Evolutionary conservation across 2,329 filamentous ascomycete genomes (phyloP).

Genomic region (Dactylonectria estremocensis): DNA sequence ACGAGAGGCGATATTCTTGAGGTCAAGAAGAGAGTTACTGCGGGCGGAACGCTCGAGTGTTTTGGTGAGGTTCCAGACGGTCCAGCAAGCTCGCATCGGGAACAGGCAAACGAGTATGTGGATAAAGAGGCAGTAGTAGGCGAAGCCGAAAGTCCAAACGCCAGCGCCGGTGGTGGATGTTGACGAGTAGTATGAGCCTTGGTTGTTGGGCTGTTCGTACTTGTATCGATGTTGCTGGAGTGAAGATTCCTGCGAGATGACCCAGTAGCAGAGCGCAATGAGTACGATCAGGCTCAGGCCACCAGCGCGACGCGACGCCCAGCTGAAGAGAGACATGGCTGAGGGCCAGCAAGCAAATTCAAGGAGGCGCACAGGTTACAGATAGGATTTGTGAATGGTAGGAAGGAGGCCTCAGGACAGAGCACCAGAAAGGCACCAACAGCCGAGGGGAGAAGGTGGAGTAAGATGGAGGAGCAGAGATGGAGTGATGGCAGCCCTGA

Average conservation of each 20-base stretch:
- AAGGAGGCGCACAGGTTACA: slow-evolving; percentile 11
- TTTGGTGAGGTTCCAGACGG: slow-evolving; percentile 71
- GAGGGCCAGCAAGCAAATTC: neutral
- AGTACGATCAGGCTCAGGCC: slow-evolving; percentile 69
- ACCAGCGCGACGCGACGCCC: slow-evolving; percentile 68
- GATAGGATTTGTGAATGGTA: neutral
- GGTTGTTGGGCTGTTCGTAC: slow-evolving; percentile 58
- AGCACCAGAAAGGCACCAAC: slow-evolving; percentile 19
- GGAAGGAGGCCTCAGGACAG: slow-evolving; percentile 20
- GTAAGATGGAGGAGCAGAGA: slow-evolving; percentile 16
- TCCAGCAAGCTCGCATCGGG: slow-evolving; percentile 73
- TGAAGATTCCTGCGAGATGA: slow-evolving; percentile 66
- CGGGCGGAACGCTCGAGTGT: slow-evolving; percentile 63
- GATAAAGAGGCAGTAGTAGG: slow-evolving; percentile 76
- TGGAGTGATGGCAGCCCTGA: neutral
- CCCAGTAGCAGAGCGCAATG: slow-evolving; percentile 67
- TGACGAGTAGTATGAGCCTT: slow-evolving; percentile 50
- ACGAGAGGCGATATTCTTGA: slow-evolving; percentile 63
- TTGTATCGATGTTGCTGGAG: slow-evolving; percentile 61
- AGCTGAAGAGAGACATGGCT: slow-evolving; percentile 68
- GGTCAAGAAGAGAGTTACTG: slow-evolving; percentile 62
- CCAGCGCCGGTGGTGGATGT: slow-evolving; percentile 59
- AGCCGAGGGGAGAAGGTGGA: slow-evolving; percentile 6
- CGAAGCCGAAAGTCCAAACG: slow-evolving; percentile 68
- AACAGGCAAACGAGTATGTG: slow-evolving; percentile 76